Evolutionary conservation across 768 basidiomycete species (phyloP).

Genomic region (Mycena haematopus): DNA sequence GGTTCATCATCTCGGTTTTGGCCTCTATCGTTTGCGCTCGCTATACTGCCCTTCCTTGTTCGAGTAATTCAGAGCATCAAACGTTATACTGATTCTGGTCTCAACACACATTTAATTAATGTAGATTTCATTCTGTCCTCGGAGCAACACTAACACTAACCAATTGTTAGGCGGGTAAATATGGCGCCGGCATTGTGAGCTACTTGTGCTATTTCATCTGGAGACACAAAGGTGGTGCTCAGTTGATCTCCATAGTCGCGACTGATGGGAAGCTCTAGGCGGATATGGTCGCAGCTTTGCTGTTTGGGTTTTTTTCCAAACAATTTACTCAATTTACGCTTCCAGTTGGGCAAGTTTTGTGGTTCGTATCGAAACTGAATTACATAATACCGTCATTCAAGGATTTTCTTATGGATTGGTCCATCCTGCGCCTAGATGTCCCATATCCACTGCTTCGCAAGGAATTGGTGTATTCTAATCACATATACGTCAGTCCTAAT

Average conservation of each 20-base stretch:
- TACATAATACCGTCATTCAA: slow-evolving; percentile 36
- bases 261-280: slow-evolving; percentile 2
- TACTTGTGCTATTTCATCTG: slow-evolving; percentile 79
- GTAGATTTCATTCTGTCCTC: slow-evolving; percentile 44
- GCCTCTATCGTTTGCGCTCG: slow-evolving; percentile 65
- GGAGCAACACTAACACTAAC: not conserved
- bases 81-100: slow-evolving; percentile 82
- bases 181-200: slow-evolving; percentile 67
- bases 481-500: slow-evolving; percentile 54
- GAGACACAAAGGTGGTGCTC: slow-evolving; percentile 65
- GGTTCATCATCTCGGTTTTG: slow-evolving; percentile 56
- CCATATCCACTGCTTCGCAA: slow-evolving; percentile 68
- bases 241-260: slow-evolving; percentile 2
- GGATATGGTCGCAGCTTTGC: slow-evolving; percentile 17
- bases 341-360: slow-evolving; percentile 9
- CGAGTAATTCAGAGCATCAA: slow-evolving; percentile 88
- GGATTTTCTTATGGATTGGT: slow-evolving; percentile 95
- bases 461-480: slow-evolving; percentile 75
- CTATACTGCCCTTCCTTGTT: slow-evolving; percentile 69
- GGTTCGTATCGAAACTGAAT: not conserved
- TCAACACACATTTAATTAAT: slow-evolving; percentile 85
- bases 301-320: slow-evolving; percentile 27
- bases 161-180: slow-evolving; percentile 78
- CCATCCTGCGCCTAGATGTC: slow-evolving; percentile 64
- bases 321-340: slow-evolving; percentile 18